Percentiles rank a stretch among this genome's conserved stretches.
Conservation (phyloP, 2,329 filamentous ascomycete species). For the Metarhizium anisopliae region DNA sequence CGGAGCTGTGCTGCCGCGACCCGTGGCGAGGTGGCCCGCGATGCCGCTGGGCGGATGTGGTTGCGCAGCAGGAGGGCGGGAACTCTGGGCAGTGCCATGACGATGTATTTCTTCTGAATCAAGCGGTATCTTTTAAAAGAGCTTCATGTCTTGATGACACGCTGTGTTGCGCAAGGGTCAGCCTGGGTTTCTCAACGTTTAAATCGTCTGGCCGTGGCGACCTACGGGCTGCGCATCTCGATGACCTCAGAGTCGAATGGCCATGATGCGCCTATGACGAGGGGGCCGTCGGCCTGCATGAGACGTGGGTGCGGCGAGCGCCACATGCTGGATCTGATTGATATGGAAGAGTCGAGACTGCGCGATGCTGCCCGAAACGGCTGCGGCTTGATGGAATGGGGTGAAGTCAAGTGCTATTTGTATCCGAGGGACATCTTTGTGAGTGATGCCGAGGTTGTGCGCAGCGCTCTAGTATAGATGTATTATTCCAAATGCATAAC, state of each 20-base stretch:
- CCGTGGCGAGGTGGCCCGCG: not conserved
- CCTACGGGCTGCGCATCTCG: not conserved
- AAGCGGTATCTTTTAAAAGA: too few relatives aligned
- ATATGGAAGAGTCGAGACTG: too few relatives aligned
- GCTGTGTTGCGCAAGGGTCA: too few relatives aligned
- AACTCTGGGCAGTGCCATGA: conserved; percentile 9
- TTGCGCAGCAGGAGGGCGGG: conserved; percentile 8
- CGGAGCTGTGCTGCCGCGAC: conserved; percentile 4
- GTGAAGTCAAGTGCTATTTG: too few relatives aligned
- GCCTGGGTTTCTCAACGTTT: not conserved
- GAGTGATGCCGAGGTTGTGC: too few relatives aligned
- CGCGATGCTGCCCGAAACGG: too few relatives aligned
- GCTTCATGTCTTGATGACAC: too few relatives aligned
- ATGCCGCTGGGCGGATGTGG: conserved; percentile 7
- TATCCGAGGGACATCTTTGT: too few relatives aligned
- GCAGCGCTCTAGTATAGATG: too few relatives aligned
- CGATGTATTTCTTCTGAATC: not conserved
- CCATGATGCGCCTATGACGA: not conserved
- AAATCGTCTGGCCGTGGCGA: not conserved
- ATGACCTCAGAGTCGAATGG: not conserved
- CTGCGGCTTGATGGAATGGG: too few relatives aligned
- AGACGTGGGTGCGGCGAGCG: not conserved
- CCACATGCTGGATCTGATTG: not conserved
- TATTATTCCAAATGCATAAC: too few relatives aligned
- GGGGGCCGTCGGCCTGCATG: not conserved